Evolutionary conservation across 306 rosid genomes (phyloP), one percentile per base, ranked within the genome.

Genomic region (Arachis hypogaea): DNA sequence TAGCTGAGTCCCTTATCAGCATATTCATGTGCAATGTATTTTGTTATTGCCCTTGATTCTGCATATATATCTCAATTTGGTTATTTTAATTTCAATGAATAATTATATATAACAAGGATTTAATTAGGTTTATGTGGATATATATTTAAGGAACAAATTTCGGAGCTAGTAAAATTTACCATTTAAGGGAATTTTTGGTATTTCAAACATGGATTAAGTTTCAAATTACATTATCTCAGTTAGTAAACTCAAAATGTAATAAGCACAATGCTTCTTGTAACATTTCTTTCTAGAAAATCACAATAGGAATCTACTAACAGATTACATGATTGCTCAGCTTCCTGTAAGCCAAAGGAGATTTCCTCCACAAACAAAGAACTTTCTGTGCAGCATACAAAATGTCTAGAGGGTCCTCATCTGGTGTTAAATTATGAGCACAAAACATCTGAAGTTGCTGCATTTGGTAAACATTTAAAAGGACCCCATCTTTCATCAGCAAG

Each of bases 291-390:
- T 51, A 94, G 88, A 63, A 69, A 73, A 50, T 86, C 82, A 63
- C 61, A 77, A 73, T 63, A 74, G 68, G 72, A 14, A 14, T 14
- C 14, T 14, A 14, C 14, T 14, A 14, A 63, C 73, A 85, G 84
- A 43, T 76, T 69, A 50, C 93, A 88, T 1, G 93, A 81, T 66
- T 81, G 68, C 44, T 91, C 95, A 11, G 95, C 96, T 80, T 91
- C 97, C 85, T 76, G 83, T 67, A 94, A 83, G 46, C 97, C 97
- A 72, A 46, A 82, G 33, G 55, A 67, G 57, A 94, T 81, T 68
- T 94, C 96, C 55, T 89, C 96, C 98, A 91, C 77, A 91, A 96
- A 79, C 93, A 88, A 51, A 94, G 93, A 76, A 85, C 91, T 69
- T 78, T 82, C 63, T 92, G 98, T 3, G 97, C 96, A 54, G 82